Base-by-base conservation (phyloP, 2,329 filamentous ascomycete genomes). In the Arthrobotrys sinensis region DNA sequence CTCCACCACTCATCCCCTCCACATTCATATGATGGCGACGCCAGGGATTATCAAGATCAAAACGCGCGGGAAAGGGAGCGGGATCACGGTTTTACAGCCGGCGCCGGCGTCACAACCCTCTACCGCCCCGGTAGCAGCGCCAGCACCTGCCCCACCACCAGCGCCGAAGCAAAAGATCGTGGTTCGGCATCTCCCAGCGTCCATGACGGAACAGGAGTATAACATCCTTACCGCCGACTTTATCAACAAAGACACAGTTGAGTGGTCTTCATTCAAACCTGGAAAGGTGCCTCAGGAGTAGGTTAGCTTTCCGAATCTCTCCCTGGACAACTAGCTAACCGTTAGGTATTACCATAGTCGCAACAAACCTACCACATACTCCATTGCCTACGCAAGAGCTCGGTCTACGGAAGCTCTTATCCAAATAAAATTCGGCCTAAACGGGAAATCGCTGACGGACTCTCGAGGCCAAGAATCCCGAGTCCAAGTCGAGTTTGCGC, bases 271-370 rank as follows among this genome's bases (percentile, higher is more conserved):
- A 60, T 99, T 89, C 83, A 88, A 88, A 73, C 85, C 88, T 69
- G 91, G 91, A 80, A 97, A 97, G 83, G 87, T 95, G 52, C 94
- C 94, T 1, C 91, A 90, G 83, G 93, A 97, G 94, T 96, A 86
- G 81, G 81, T 38, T 7, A 32, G 11, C 28, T 48, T 32, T n/a
- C 8, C 11, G 14, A 10, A 36, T 63, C n/a, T 40, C 19, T 38
- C 16, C 65, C 50, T 40, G 21, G 14, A 66, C 40, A 64, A 66
- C 6, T 76, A 28, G n/a, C 36, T 36, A 70, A 78, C 82, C 60
- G 82, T 77, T 43, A 65, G 6, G 32, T 77, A 24, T 48, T 43
- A 55, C 57, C 62, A 32, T n/a, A 95, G 92, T 81, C 89, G 91
- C n/a, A 91, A 94, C 40, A 97, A 97, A 84, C 90, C 92, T 32